Percentiles rank a stretch among this genome's conserved stretches.
phyloP scores from a whole-genome alignment of 805 yeast species.

The Saccharomycopsis capsularis region DNA sequence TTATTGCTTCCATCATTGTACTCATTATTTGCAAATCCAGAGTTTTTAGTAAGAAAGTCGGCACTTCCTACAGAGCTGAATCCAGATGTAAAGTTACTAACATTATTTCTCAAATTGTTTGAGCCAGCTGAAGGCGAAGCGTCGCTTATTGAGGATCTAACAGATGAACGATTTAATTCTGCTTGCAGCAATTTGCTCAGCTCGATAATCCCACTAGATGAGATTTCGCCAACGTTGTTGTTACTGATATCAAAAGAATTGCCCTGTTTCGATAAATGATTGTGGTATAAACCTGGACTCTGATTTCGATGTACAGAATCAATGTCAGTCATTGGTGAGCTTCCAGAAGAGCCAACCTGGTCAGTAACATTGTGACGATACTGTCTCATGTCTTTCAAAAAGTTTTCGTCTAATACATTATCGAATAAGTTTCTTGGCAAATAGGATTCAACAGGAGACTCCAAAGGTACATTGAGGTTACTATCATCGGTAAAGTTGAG shows the following conservation, averaged over 20 bases:
- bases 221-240: not conserved
- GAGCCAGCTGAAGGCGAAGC: not conserved
- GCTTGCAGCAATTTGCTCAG: not conserved
- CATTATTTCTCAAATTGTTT: not conserved
- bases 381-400: conserved; percentile 12
- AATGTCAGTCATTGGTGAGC: not conserved
- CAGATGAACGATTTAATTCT: not conserved
- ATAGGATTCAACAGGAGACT: conserved; percentile 11
- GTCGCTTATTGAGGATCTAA: not conserved
- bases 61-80: not conserved
- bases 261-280: not conserved
- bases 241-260: not conserved
- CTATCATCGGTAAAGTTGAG: not conserved
- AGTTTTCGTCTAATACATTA: conserved; percentile 3
- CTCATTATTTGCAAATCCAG: not conserved
- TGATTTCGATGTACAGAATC: too few species aligned
- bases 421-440: conserved; percentile 15
- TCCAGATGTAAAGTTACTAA: not conserved
- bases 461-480: not conserved
- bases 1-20: not conserved
- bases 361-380: conserved; percentile 5
- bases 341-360: not conserved
- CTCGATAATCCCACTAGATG: not conserved
- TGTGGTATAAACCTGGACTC: not conserved
- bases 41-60: too few species aligned